Evolutionary conservation across 495 filamentous ascomycete species (phyloP).

Genomic region (Amniculicola lignicola): DNA sequence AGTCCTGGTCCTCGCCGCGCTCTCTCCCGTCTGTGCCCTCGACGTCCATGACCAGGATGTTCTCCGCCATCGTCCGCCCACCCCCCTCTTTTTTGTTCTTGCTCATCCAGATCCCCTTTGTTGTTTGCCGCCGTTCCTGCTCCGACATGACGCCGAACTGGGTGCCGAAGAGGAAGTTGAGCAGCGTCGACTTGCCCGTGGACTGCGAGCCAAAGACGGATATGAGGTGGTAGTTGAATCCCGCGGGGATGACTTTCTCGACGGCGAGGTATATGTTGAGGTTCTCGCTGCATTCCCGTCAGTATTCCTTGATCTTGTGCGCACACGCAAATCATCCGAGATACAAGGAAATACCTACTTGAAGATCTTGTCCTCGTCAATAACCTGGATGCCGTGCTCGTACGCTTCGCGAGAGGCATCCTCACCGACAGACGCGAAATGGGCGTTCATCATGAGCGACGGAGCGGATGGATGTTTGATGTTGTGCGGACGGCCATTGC

Average conservation of each 20-base stretch:
- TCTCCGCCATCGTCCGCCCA: constrained; percentile 73
- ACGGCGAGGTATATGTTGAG: constrained; percentile 75
- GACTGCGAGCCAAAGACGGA: constrained; percentile 98
- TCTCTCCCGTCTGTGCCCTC: constrained; percentile 97
- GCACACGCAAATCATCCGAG: too few species aligned
- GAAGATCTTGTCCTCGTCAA: constrained; percentile 93
- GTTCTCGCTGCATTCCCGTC: constrained; percentile 65
- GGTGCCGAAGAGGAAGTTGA: constrained; percentile 94
- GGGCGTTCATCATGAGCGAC: constrained; percentile 73
- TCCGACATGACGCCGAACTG: constrained; percentile 97
- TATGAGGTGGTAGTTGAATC: constrained; percentile 98
- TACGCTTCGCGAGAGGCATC: constrained; percentile 65
- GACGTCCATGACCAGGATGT: constrained; percentile 98
- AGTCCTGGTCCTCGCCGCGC: constrained; percentile 96
- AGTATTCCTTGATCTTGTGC: too few species aligned
- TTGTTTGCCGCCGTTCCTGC: constrained; percentile 84
- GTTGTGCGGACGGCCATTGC: constrained; percentile 29
- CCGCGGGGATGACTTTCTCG: constrained; percentile 75
- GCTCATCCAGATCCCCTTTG: constrained; percentile 98
- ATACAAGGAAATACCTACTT: constrained; percentile 63
- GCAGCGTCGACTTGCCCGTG: constrained; percentile 93
- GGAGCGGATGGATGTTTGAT: constrained; percentile 47
- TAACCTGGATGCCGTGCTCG: constrained; percentile 92
- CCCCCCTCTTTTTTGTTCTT: constrained; percentile 71
- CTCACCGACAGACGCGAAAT: constrained; percentile 77